These are phyloP conservation scores for Insectozyma bohioensis DNA, from an alignment of 1,139 yeast genomes.

Conservation along the genomic window DNA sequence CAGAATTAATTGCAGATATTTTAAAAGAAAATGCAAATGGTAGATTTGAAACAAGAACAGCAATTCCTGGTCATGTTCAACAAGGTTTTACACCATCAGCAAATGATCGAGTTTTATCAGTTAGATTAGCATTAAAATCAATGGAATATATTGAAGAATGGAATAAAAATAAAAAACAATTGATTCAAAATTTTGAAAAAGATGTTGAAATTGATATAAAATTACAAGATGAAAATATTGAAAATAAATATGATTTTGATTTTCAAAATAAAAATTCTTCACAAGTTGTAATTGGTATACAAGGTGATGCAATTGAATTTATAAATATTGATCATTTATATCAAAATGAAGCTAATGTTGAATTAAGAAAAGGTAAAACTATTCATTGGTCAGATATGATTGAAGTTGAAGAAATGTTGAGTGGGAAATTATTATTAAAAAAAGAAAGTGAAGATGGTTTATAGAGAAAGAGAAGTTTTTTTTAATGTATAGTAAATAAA, in stretches of 20 bases:
- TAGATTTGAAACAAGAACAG: constrained; percentile 72
- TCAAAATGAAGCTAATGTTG: constrained; percentile 57
- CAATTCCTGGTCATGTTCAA: constrained; percentile 82
- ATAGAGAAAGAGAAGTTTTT: background rate
- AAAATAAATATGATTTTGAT: constrained; percentile 10
- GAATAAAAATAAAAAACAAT: constrained; percentile 16
- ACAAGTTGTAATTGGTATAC: constrained; percentile 69
- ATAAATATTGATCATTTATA: constrained; percentile 55
- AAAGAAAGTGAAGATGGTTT: constrained; percentile 17
- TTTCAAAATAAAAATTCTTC: constrained; percentile 14
- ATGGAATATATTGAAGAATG: constrained; percentile 64
- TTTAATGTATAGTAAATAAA: too few relatives aligned
- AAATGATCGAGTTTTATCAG: constrained; percentile 72
- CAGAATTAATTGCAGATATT: constrained; percentile 67
- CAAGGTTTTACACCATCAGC: constrained; percentile 82
- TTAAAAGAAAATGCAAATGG: constrained; percentile 66
- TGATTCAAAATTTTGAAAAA: too few relatives aligned
- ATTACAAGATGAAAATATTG: background rate
- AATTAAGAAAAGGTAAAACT: constrained; percentile 62
- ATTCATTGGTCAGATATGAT: constrained; percentile 68
- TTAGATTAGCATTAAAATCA: constrained; percentile 68
- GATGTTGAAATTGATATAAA: constrained; percentile 2
- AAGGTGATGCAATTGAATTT: constrained; percentile 62
- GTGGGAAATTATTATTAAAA: constrained; percentile 60
- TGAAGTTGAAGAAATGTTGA: constrained; percentile 62